Evolutionary conservation across 768 basidiomycete genomes (phyloP).

Genomic region (Tulasnella sp.): DNA sequence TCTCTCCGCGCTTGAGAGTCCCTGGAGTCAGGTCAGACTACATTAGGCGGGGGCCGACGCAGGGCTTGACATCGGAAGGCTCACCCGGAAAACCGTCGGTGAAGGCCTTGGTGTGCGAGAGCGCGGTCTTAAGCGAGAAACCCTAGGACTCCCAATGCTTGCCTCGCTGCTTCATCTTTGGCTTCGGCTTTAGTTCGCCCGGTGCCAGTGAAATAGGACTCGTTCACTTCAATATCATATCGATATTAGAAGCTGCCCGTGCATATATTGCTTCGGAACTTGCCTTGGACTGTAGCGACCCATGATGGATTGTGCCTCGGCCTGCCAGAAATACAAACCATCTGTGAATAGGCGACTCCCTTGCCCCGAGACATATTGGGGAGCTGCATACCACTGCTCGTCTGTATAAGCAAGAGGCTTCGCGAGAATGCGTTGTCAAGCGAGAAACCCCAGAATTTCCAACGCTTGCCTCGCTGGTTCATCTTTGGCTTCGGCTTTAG

Average conservation of each 20-base stretch:
- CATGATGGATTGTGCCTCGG: neutral
- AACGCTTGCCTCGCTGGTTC: neutral
- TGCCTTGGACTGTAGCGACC: neutral
- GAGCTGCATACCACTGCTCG: too few relatives aligned
- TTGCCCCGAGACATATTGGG: too few relatives aligned
- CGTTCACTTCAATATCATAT: neutral
- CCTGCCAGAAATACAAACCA: neutral
- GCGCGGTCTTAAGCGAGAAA: too few relatives aligned
- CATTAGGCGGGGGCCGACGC: too few relatives aligned
- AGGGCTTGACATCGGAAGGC: too few relatives aligned
- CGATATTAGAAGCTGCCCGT: neutral
- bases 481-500: neutral
- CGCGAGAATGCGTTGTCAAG: neutral
- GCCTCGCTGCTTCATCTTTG: neutral
- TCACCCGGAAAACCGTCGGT: too few relatives aligned
- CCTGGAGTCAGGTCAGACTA: too few relatives aligned
- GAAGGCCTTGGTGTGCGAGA: too few relatives aligned
- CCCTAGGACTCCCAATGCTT: neutral
- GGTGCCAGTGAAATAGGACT: too few relatives aligned
- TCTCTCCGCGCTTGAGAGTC: too few relatives aligned
- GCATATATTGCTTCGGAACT: neutral
- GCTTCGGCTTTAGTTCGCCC: too few relatives aligned
- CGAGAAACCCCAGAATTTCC: neutral
- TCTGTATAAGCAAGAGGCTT: too few relatives aligned
- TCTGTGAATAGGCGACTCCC: neutral